phyloP scores from a whole-genome alignment of 108 stramenopile species.

The Discostella pseudostelligera region DNA sequence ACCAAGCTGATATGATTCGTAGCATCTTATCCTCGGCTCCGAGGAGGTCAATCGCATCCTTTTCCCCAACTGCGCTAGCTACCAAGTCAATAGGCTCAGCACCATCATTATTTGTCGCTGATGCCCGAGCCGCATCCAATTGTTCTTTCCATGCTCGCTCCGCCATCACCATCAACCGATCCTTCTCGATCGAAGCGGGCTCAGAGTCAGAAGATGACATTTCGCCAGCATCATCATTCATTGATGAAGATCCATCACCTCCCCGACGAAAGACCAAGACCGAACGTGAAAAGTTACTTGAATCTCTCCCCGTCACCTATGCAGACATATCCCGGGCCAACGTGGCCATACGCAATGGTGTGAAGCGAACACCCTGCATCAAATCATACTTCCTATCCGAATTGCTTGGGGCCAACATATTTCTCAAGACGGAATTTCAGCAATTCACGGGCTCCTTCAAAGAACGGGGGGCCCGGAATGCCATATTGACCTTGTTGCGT shows the following conservation, averaged over 20 bases:
- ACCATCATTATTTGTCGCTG: constrained; percentile 8
- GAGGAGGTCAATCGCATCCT: not conserved
- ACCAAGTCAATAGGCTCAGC: not conserved
- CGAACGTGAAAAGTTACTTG: constrained; percentile 24
- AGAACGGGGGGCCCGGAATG: constrained; percentile 96
- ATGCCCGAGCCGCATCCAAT: constrained; percentile 15
- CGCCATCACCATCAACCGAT: constrained; percentile 17
- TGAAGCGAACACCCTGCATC: constrained; percentile 62
- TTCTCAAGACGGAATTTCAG: constrained; percentile 81
- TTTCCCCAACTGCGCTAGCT: not conserved
- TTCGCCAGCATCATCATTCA: constrained; percentile 1
- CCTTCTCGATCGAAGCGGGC: constrained; percentile 4
- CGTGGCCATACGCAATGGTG: constrained; percentile 75
- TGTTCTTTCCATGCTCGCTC: constrained; percentile 27
- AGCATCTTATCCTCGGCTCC: not conserved
- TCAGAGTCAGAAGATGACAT: not conserved
- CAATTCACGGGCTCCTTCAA: constrained; percentile 97
- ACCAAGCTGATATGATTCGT: constrained; percentile 13
- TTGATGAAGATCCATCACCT: constrained; percentile 2
- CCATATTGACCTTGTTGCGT: constrained; percentile 69
- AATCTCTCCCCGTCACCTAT: constrained; percentile 71
- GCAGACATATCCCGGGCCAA: constrained; percentile 79
- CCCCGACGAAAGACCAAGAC: constrained; percentile 18
- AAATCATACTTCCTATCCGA: constrained; percentile 77
- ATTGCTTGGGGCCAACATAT: constrained; percentile 79